These are phyloP conservation scores for Wickerhamomyces pijperi DNA, from an alignment of 805 yeast genomes.

Conservation along the genomic window DNA sequence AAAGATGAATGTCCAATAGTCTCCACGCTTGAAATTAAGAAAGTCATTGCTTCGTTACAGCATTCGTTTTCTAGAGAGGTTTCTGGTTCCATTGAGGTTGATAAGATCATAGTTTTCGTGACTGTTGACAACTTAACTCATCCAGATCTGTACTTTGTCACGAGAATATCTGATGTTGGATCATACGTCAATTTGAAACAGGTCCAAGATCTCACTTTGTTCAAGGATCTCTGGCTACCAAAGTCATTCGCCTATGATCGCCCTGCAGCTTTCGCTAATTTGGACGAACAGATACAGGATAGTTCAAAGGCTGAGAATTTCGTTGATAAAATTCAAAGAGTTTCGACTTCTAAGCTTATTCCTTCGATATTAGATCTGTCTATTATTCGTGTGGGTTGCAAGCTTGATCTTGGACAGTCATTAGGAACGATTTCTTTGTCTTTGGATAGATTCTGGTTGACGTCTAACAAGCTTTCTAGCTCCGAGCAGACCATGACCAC, in stretches of 20 bases:
- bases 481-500: constrained; percentile 64
- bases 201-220: constrained; percentile 74
- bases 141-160: constrained; percentile 37
- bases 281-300: constrained; percentile 5
- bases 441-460: constrained; percentile 55
- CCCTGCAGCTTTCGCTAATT: constrained; percentile 13
- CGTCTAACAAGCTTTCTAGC: constrained; percentile 51
- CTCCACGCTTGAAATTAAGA: constrained; percentile 36
- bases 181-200: constrained; percentile 72
- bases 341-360: constrained; percentile 49
- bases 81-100: constrained; percentile 56
- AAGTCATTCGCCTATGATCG: constrained; percentile 1
- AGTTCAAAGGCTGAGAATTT: constrained; percentile 12
- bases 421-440: constrained; percentile 53
- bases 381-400: constrained; percentile 38
- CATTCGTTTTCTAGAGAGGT: constrained; percentile 86
- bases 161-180: constrained; percentile 40
- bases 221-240: constrained; percentile 76
- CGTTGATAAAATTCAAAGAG: constrained; percentile 40
- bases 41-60: constrained; percentile 62
- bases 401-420: constrained; percentile 74
- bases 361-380: constrained; percentile 65
- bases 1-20: constrained; percentile 29
- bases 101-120: constrained; percentile 7
- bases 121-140: constrained; percentile 9